Evolutionary conservation across 2,329 filamentous ascomycete genomes (phyloP), one percentile per base, ranked within the genome.

Genomic region (Ustulina deusta): DNA sequence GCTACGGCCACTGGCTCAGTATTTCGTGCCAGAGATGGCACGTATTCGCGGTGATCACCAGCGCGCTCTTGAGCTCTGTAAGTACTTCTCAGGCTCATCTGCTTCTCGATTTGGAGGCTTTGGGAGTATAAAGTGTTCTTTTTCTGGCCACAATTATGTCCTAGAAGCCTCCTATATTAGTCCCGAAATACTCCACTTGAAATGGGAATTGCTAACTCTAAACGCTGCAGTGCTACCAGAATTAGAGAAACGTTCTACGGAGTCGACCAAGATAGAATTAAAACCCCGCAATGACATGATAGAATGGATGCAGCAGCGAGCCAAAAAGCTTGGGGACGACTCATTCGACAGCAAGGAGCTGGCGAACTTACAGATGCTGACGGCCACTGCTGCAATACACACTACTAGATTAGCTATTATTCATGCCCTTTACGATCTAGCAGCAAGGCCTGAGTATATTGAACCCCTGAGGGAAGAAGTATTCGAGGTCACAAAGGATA

Each of bases 391-490:
- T 2, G 75, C 79, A 6, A 80, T 82, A 15, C 76, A 79, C 56
- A 79, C 79, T 0, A 81, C 77, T 0, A 69, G 77, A 11, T 69
- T 77, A 36, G 72, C 78, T 2, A 66, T 77, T 5, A 79, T 78
- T 1, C 83, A 62, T 70, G 78, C 46, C 2, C 71, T 85, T 42
- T 82, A 80, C 63, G 82, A 85, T 63, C 74, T 86, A 2, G 78
- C 77, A 2, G 76, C 79, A 15, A 68, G 70, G 13, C 82, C 81
- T 0, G 82, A 85, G 70, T 82, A 81, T 69, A 72, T 83, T 29
- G 78, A 82, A 36, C 78, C 79, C 3, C 72, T 84, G 25, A 78
- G 82, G 10, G 73, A 81, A 25, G 83, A 85, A 70, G 81, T 82
- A 25, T 20, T 69, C 7, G 73, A 72, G 20, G 71, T 71, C 4